Base-by-base conservation (phyloP, 805 yeast species). In the Zygoascus biomembranicola region DNA sequence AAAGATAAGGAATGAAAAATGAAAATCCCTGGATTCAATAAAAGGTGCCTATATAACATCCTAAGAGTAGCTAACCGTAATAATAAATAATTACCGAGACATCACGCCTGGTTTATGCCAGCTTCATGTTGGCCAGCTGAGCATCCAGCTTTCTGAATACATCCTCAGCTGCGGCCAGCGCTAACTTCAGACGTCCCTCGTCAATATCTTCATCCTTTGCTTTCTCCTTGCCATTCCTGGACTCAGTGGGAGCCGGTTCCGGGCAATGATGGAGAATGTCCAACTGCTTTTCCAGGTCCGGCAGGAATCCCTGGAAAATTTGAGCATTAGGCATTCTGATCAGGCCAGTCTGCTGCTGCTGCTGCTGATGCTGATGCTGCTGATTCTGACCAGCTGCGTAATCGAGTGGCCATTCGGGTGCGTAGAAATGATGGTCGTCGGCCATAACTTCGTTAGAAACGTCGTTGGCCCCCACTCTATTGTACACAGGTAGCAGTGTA, bases 121-220 rank as follows among this genome's bases (percentile, higher is more conserved):
- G 47, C 41, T 43, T 32, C 48, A 53, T 14, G 23, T 23, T 43
- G 20, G 51, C 47, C 41, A 54, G 41, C 45, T 57, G 62, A 18
- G 58, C 55, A 26, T 65, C 66, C 19, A 63, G 53, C 41, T 63
- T 59, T 50, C 53, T 46, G 54, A 63, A 63, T 19, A 63, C 59
- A 44, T 63, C 66, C 49, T 63, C 67, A 13, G 67, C 66, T 2
- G 65, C 64, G 45, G 56, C 62, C 43, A 63, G 56, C 10, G 67
- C 65, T 16, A 59, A 57, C 43, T 57, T 47, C 9, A 47, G 53
- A 10, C 51, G 57, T 8, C 19, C 48, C 31, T 49, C 50, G 19
- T 57, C 49, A 1, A 16, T 13, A 16, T 48, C 43, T 37, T 44
- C 47, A 20, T n/a, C 20, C 47, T 39, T 47, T 5, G 19, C 41